Evolutionary conservation across 2,329 filamentous ascomycete species (phyloP), one percentile per base, ranked within the genome.

Genomic region (Lachnellula willkommii): DNA sequence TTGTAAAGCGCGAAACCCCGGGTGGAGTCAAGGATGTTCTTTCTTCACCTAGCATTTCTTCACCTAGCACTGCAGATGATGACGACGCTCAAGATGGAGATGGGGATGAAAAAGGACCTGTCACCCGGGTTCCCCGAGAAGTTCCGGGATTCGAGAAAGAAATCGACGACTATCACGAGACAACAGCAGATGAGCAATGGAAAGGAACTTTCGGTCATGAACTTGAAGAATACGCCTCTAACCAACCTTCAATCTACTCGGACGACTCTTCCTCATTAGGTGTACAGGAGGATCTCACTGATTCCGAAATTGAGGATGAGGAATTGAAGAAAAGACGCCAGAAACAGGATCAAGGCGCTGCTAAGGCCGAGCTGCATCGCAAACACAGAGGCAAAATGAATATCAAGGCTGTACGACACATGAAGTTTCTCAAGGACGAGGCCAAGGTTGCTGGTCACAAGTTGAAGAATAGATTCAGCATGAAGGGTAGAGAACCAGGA

Each of bases 361-460:
- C 47, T 1, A 62, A 62, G 42, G 50, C 52, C 9, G 60, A 62
- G 28, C 32, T 61, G 42, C 50, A 57, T 35, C 40, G 59, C 5
- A 61, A 61, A 28, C 59, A 61, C 15, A 47, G 60, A 5, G 60
- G 60, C 1, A 55, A 20, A 14, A 62, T 62, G 60, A 60, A 62
- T 50, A 55, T 62, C 37, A 62, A 60, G 53, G 57, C 51, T 3
- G 20, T 62, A 28, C 47, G 60, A n/a, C 57, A 62, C 28, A 45
- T 62, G 53, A 58, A 60, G 52, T 62, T 62, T 47, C 12, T 53
- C 5, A 62, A 62, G 50, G 60, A 62, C 47, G 60, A 62, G 49
- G 52, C 52, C 15, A 62, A 62, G 49, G 55, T 62, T 8, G 48
- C 56, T 22, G 60, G 60, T n/a, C 60, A 62, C 43, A 62, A 60